Evolutionary conservation across 257 asterid genomes (phyloP).

Genomic region (Nicotiana paniculata): DNA sequence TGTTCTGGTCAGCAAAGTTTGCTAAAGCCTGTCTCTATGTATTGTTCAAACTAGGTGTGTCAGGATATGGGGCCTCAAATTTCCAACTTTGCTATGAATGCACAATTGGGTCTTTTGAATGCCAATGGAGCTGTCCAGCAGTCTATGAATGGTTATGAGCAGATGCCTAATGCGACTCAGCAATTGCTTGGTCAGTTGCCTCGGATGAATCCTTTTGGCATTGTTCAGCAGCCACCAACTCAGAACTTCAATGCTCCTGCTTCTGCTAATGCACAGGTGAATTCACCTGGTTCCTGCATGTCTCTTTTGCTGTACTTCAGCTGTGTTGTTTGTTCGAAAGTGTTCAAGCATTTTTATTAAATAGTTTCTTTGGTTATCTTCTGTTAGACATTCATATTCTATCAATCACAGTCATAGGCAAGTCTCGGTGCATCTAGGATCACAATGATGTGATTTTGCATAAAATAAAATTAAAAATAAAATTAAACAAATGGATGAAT

Average conservation of each 20-base stretch:
- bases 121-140: slow-evolving; percentile 37
- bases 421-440: background rate
- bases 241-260: slow-evolving; percentile 23
- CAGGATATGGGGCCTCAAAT: slow-evolving; percentile 27
- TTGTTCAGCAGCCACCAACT: slow-evolving; percentile 4
- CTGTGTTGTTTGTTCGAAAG: background rate
- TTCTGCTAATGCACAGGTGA: slow-evolving; percentile 39
- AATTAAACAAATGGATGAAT: background rate
- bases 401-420: background rate
- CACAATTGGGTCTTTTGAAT: slow-evolving; percentile 29
- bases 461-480: background rate
- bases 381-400: background rate
- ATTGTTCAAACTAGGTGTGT: background rate
- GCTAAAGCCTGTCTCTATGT: slow-evolving; percentile 9
- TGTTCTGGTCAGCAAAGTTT: slow-evolving; percentile 6
- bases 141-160: slow-evolving; percentile 19
- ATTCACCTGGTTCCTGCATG: background rate
- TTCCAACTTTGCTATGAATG: slow-evolving; percentile 29
- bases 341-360: background rate
- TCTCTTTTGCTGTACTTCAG: slow-evolving; percentile 14
- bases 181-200: slow-evolving; percentile 20
- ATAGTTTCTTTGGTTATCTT: slow-evolving; percentile 20
- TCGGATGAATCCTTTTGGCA: background rate
- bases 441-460: background rate
- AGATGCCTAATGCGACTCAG: slow-evolving; percentile 26